These are phyloP conservation scores for Penicilliopsis zonata DNA, from an alignment of 495 filamentous ascomycete species.

Conservation along the genomic window DNA sequence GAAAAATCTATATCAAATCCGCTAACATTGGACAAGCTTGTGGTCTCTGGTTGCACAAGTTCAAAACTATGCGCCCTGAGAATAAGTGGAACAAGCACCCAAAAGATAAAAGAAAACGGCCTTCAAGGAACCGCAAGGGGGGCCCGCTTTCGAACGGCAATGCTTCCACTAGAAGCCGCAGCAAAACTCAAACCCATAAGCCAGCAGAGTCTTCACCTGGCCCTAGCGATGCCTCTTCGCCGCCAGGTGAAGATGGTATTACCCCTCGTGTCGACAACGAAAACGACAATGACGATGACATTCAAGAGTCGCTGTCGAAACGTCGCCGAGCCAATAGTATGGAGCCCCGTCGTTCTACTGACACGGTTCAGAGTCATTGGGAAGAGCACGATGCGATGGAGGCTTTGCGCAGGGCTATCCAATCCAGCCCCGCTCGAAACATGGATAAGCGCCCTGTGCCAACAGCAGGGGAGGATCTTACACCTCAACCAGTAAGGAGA, in stretches of 20 bases:
- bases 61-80: conserved; percentile 69
- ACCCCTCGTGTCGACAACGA: conserved; percentile 23
- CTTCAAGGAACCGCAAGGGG: conserved; percentile 21
- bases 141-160: conserved; percentile 19
- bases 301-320: conserved; percentile 20
- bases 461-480: conserved; percentile 43
- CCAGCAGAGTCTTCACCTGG: conserved; percentile 28
- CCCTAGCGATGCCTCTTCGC: conserved; percentile 29
- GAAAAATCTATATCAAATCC: too few relatives aligned
- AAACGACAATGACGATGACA: conserved; percentile 13
- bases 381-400: conserved; percentile 42
- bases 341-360: conserved; percentile 23
- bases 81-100: conserved; percentile 67
- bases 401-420: conserved; percentile 50
- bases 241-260: conserved; percentile 22
- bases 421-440: conserved; percentile 59
- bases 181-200: conserved; percentile 15
- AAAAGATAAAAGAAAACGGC: conserved; percentile 32
- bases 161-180: conserved; percentile 19
- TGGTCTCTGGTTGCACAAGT: conserved; percentile 86
- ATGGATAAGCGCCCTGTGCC: conserved; percentile 53
- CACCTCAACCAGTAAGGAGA: conserved; percentile 54
- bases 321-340: conserved; percentile 27
- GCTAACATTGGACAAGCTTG: conserved; percentile 45
- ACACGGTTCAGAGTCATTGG: conserved; percentile 20